Evolutionary conservation across 345 rosid genomes (phyloP), one percentile per base, ranked within the genome.

Genomic region (Durio zibethinus): DNA sequence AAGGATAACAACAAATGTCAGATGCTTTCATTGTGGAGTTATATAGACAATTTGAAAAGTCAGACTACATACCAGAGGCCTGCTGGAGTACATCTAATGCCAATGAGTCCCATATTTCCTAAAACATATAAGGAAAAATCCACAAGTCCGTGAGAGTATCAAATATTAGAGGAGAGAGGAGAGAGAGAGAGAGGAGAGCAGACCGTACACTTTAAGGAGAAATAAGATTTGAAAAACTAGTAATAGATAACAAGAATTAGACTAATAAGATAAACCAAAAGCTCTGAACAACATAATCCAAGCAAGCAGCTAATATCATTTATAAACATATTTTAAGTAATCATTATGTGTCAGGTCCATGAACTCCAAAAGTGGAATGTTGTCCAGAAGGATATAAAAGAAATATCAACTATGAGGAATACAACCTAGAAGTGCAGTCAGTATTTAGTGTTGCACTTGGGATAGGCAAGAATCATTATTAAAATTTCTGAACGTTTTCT

Each of bases 41-140:
- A 42, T 48, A 27, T 29, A 63, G 33, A 14, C 40, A n/a, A 33
- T 4, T 63, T 5, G 56, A 50, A 21, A 61, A 63, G 38, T 63
- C 61, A 68, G 43, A 79, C 65, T 62, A 75, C 85, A 86, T 89
- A 96, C 98, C 98, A 74, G 99, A 85, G 74, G 99, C 98, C 82
- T 93, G 98, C 69, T 79, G 87, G 84, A 96, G 93, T 66, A 86
- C 77, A 79, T 96, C 93, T 72, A 89, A 75, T 50, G 98, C 93
- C 88, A 96, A 12, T n/a, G 97, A 92, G 84, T 96, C 97, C 99
- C 99, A 96, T 21, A 83, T 11, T 36, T 78, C 89, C 99, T 95
- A 79, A n/a, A 36, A 83, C 29, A 69, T 63, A 48, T 25, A 66
- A 38, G 29, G 54, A 35, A 31, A 7, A 40, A 35, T 77, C 53